Conservation (phyloP, 257 asterid species). For the Solanum clarkiae region DNA sequence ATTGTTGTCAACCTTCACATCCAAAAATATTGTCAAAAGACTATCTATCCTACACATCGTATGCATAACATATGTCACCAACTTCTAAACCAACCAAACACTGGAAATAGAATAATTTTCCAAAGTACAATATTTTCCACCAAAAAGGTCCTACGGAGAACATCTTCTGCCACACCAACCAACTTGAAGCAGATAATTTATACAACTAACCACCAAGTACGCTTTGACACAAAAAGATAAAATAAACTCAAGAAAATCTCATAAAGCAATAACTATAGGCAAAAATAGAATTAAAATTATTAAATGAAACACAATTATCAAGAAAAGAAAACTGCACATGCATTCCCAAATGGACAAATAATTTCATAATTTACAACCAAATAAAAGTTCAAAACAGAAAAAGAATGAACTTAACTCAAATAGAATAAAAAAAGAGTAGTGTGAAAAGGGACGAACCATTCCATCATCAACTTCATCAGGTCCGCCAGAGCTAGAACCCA, state of each 20-base stretch:
- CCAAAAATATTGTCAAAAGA: not conserved
- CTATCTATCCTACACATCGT: not conserved
- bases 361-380: not conserved
- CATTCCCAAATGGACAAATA: not conserved
- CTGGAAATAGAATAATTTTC: not conserved
- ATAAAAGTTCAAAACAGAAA: not conserved
- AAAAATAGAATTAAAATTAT: not conserved
- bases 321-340: not conserved
- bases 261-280: not conserved
- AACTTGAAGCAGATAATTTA: not conserved
- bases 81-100: not conserved
- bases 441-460: conserved; percentile 80
- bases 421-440: not conserved
- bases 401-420: not conserved
- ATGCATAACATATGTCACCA: not conserved
- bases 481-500: conserved; percentile 59
- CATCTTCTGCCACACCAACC: not conserved
- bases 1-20: not conserved
- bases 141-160: not conserved
- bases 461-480: conserved; percentile 86
- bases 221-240: not conserved
- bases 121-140: not conserved
- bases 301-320: not conserved
- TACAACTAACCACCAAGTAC: not conserved
- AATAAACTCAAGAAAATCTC: not conserved